phyloP scores from a whole-genome alignment of 2,329 filamentous ascomycete species.

The Huntiella decipiens region DNA sequence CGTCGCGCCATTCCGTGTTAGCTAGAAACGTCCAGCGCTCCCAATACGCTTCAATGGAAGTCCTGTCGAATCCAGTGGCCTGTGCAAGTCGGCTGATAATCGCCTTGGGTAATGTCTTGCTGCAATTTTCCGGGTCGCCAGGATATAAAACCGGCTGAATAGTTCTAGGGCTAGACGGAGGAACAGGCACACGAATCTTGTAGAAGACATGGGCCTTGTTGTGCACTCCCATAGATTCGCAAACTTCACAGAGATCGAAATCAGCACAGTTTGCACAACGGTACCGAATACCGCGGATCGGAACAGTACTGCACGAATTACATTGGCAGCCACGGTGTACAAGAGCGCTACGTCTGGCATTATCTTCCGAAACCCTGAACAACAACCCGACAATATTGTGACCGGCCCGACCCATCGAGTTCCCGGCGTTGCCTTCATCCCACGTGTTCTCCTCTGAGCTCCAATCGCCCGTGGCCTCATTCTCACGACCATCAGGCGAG shows the following conservation, averaged over 20 bases:
- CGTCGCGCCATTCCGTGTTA: constrained; percentile 63
- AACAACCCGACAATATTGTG: constrained; percentile 72
- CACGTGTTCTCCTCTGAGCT: no score
- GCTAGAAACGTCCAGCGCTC: constrained; percentile 94
- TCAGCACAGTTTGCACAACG: constrained; percentile 91
- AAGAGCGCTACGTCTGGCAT: constrained; percentile 71
- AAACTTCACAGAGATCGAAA: constrained; percentile 87
- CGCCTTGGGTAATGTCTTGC: constrained; percentile 44
- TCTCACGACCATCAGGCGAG: constrained; percentile 18
- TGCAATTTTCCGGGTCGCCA: constrained; percentile 58
- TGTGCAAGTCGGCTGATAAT: constrained; percentile 50
- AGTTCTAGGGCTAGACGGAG: constrained; percentile 63
- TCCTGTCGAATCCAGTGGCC: constrained; percentile 63
- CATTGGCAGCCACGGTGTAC: constrained; percentile 86
- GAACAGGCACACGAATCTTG: constrained; percentile 80
- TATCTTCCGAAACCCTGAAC: constrained; percentile 86
- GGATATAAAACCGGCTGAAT: constrained; percentile 75
- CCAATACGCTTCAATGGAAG: constrained; percentile 83
- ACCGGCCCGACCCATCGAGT: constrained; percentile 31
- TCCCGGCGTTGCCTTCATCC: constrained; percentile 15
- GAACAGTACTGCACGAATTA: constrained; percentile 70
- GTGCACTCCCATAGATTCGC: constrained; percentile 62
- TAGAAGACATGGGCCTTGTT: constrained; percentile 90
- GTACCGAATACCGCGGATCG: constrained; percentile 83
- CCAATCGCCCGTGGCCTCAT: constrained; percentile 20